These are phyloP conservation scores for Trichothecium roseum DNA, from an alignment of 2,329 filamentous ascomycete genomes.

Conservation along the genomic window DNA sequence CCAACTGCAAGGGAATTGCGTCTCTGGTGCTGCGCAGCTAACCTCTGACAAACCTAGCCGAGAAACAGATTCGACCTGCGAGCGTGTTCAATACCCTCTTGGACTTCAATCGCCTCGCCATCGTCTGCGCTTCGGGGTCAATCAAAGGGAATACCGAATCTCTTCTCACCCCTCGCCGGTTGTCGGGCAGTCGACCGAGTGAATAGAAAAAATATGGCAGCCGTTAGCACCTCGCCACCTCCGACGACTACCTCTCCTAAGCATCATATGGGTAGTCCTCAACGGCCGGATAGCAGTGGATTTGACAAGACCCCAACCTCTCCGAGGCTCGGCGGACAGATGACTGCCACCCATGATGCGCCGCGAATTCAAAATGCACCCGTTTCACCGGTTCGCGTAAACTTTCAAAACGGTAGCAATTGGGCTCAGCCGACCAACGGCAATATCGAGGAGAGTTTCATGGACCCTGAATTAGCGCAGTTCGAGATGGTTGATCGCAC, in stretches of 20 bases:
- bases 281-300: background rate
- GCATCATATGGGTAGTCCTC: slow-evolving; percentile 1
- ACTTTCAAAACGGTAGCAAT: slow-evolving; percentile 36
- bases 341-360: slow-evolving; percentile 15
- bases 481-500: slow-evolving; percentile 14
- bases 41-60: too few species aligned
- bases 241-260: slow-evolving; percentile 16
- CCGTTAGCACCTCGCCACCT: slow-evolving; percentile 23
- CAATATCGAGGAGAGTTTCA: slow-evolving; percentile 31
- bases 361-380: slow-evolving; percentile 40
- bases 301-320: slow-evolving; percentile 6
- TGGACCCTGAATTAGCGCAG: slow-evolving; percentile 14
- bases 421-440: slow-evolving; percentile 42
- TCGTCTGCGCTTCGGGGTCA: too few species aligned
- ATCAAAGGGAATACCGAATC: background rate
- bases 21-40: too few species aligned
- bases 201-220: slow-evolving; percentile 15
- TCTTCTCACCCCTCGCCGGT: background rate
- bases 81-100: too few species aligned
- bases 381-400: slow-evolving; percentile 45
- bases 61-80: too few species aligned
- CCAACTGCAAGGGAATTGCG: too few species aligned
- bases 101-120: too few species aligned
- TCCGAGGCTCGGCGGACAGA: slow-evolving; percentile 1
- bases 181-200: too few species aligned